Evolutionary conservation across 371 early-diverging fungal genomes (phyloP), one percentile per base, ranked within the genome.

Genomic region (Saksenaea vasiformis): DNA sequence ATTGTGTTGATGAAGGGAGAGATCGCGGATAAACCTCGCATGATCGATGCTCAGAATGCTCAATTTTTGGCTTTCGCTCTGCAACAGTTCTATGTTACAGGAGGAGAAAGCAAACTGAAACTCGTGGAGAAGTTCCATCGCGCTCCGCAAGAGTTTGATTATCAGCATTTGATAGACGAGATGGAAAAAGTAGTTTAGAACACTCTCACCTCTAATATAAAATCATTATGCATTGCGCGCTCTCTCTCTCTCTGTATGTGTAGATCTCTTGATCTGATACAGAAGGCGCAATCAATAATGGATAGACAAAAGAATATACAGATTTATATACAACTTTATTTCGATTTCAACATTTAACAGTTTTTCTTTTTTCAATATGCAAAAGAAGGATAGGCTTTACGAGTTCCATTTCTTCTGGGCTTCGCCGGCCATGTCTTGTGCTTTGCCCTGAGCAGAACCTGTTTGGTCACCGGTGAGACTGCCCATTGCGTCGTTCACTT

Each of bases 1-100:
- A 84, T 97, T 60, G 95, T 96, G 22, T 81, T 97, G 58, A 97
- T 97, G 97, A 83, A 86, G 35, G 98, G 98, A 14, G 93, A 94
- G 61, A 69, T 91, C 39, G 84, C 84, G 9, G 82, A 84, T 28
- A 69, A 77, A 31, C 80, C 86, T 14, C 78, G 76, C 19, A 70
- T 84, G 64, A 62, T 96, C 43, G 87, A 82, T 27, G 62, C 85
- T n/a, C 82, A 85, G 17, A 91, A 92, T 44, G 96, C 96, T 8
- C 92, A 93, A 74, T 85, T 89, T 57, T 76, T 97, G 76, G 90
- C 89, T 8, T 89, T 92, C 70, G 86, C 87, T 54, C 74, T 93
- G 69, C 97, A 96, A 72, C 83, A 90, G 67, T 97, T 94, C 73
- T 96, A 97, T 73, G 91, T 92, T 19, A 88, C 91, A 41, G 95